phyloP scores from a whole-genome alignment of 345 rosid species.

The Eucalyptus melliodora region DNA sequence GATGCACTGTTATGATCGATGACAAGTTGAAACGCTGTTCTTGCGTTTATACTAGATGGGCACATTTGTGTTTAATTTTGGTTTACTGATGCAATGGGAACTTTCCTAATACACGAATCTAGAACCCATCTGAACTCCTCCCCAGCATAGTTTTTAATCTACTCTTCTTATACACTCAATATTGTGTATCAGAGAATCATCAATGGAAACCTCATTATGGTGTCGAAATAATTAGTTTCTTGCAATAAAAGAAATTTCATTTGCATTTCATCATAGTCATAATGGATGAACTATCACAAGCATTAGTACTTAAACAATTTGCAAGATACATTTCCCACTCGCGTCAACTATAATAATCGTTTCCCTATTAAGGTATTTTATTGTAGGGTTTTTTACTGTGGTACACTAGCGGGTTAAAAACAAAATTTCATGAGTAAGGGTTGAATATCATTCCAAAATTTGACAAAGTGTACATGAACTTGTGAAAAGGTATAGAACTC shows the following conservation, averaged over 20 bases:
- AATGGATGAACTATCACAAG: neutral
- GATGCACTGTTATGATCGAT: neutral
- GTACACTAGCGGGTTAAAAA: neutral
- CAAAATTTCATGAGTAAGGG: neutral
- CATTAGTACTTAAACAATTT: neutral
- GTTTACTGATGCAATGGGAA: neutral
- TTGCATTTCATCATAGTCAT: neutral
- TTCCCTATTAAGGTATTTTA: neutral
- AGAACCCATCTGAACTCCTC: neutral
- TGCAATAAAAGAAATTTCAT: neutral
- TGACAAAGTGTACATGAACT: neutral
- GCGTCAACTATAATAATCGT: neutral
- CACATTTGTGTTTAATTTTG: neutral
- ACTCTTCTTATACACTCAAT: neutral
- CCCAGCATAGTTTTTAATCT: neutral
- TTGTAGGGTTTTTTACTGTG: neutral
- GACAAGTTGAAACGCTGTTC: neutral
- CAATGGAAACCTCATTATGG: neutral
- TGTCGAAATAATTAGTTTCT: neutral
- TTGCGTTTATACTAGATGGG: neutral
- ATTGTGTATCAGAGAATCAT: neutral
- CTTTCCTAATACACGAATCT: neutral
- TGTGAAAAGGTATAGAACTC: neutral
- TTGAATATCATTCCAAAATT: neutral
- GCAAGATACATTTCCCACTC: neutral